Evolutionary conservation across 2,329 filamentous ascomycete species (phyloP).

Genomic region (Ascochyta rabiei): DNA sequence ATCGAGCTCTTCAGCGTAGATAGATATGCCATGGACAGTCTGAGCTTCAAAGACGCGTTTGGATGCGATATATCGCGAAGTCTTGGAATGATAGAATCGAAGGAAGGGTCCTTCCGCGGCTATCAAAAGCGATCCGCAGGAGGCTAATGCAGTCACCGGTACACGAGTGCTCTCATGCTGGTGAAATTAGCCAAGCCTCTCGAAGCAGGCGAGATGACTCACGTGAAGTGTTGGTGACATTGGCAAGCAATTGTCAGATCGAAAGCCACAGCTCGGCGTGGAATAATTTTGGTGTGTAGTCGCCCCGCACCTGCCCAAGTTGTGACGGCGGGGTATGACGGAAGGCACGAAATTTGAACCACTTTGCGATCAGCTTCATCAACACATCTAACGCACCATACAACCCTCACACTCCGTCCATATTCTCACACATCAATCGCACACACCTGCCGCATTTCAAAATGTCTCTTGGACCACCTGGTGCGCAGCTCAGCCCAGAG

Average conservation of each 20-base stretch:
- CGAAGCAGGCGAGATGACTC: conserved; percentile 17
- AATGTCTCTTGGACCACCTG: conserved; percentile 45
- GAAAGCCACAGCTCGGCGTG: conserved; percentile 22
- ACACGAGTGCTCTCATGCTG: conserved; percentile 49
- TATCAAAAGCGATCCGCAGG: conserved; percentile 46
- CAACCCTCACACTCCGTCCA: neutral
- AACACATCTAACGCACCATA: neutral
- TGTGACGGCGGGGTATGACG: conserved; percentile 34
- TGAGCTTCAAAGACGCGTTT: conserved; percentile 69
- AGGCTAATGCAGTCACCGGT: conserved; percentile 55
- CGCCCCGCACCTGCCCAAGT: conserved; percentile 32
- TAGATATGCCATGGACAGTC: conserved; percentile 74
- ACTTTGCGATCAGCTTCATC: conserved; percentile 24
- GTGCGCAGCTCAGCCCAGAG: conserved; percentile 53
- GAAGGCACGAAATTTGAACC: conserved; percentile 25
- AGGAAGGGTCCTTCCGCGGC: conserved; percentile 53
- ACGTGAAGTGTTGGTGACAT: conserved; percentile 46
- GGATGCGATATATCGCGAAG: conserved; percentile 32
- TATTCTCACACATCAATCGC: neutral
- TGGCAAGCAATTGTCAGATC: conserved; percentile 24
- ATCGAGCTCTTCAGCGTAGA: conserved; percentile 39
- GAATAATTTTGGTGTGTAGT: conserved; percentile 42
- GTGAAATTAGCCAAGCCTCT: conserved; percentile 18
- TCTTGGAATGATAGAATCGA: conserved; percentile 44
- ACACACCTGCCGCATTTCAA: conserved; percentile 3